Percentiles rank a stretch among this genome's conserved stretches.
Conservation (phyloP, 768 basidiomycete species). For the Rhizopogon rudus region DNA sequence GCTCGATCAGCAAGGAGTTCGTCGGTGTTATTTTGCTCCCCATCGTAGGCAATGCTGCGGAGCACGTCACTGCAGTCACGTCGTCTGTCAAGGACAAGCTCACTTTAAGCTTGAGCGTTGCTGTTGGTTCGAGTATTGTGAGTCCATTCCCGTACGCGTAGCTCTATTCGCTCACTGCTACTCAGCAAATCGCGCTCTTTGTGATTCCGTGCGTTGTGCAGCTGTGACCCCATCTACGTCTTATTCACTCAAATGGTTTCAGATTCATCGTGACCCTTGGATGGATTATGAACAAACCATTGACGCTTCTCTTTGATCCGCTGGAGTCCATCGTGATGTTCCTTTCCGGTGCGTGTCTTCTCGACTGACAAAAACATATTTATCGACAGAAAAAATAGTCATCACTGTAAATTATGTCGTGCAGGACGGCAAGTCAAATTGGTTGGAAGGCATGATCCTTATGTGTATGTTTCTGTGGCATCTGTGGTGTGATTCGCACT, state of each 20-base stretch:
- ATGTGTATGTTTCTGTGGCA: conserved; percentile 39
- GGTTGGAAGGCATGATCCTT: conserved; percentile 81
- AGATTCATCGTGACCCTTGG: conserved; percentile 73
- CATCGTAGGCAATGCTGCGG: conserved; percentile 88
- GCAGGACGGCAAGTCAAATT: conserved; percentile 85
- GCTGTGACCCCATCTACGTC: not conserved
- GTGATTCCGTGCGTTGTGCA: conserved; percentile 48
- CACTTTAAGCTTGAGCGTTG: conserved; percentile 81
- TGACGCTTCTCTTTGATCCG: conserved; percentile 82
- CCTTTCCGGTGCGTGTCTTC: conserved; percentile 13
- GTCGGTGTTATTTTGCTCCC: conserved; percentile 89
- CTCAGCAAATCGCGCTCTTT: conserved; percentile 69
- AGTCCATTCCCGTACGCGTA: conserved; percentile 20
- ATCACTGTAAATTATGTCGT: conserved; percentile 84
- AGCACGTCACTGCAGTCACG: conserved; percentile 88
- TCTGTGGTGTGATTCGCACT: not conserved
- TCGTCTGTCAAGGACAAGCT: conserved; percentile 90
- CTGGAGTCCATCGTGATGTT: conserved; percentile 54
- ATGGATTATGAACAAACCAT: conserved; percentile 77
- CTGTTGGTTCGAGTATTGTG: conserved; percentile 81
- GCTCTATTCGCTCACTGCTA: not conserved
- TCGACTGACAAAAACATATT: no score
- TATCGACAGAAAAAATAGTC: conserved; percentile 32
- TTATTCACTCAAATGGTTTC: conserved; percentile 5
- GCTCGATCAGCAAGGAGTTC: conserved; percentile 69